Conservation (phyloP, 1,284 basidiomycete genomes). For the Xanthoconium separans region DNA sequence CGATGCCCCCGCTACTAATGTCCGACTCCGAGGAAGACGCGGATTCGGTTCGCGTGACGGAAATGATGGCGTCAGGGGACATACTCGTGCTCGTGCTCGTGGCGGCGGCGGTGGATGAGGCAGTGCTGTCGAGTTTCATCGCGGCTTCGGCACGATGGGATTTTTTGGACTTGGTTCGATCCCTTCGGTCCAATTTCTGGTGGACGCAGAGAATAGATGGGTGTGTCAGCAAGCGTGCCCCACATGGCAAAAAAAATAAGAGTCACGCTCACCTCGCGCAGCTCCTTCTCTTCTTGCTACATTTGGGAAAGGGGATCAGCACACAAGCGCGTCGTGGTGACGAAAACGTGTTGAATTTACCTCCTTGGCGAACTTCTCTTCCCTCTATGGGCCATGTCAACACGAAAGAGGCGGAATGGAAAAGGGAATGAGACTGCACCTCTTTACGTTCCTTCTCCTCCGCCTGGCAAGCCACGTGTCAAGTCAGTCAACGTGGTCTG, state of each 20-base stretch:
- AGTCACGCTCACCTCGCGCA: constrained; percentile 45
- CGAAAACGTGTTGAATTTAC: constrained; percentile 18
- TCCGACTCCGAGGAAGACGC: constrained; percentile 56
- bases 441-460: constrained; percentile 60
- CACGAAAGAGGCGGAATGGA: neutral
- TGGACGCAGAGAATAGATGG: neutral
- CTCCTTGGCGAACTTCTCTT: constrained; percentile 48
- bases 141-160: constrained; percentile 38
- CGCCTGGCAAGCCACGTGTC: constrained; percentile 25
- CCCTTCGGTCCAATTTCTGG: constrained; percentile 58
- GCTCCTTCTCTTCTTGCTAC: constrained; percentile 51
- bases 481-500: neutral
- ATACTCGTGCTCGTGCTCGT: constrained; percentile 23
- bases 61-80: constrained; percentile 31
- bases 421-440: constrained; percentile 32
- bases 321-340: neutral
- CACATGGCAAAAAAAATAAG: neutral
- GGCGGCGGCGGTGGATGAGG: constrained; percentile 22
- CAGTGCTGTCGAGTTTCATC: constrained; percentile 31
- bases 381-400: constrained; percentile 41
- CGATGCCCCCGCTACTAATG: constrained; percentile 53
- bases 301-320: constrained; percentile 21
- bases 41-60: constrained; percentile 22
- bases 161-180: constrained; percentile 58
- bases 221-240: neutral